phyloP scores from a whole-genome alignment of 2,329 filamentous ascomycete species.

The Sphaerulina populicola region DNA sequence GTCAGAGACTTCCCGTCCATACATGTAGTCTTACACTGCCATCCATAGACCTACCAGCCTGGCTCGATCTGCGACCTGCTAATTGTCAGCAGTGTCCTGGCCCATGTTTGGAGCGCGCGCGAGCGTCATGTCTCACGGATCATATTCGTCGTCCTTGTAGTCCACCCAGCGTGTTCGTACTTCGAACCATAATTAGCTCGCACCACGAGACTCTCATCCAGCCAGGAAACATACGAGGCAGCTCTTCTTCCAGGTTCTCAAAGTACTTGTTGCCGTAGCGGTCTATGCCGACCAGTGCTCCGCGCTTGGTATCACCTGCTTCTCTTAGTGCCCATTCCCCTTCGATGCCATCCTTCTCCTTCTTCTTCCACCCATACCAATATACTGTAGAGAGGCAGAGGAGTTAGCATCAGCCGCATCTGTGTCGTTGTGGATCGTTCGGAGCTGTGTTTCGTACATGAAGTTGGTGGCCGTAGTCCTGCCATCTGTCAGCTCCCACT shows the following conservation, averaged over 20 bases:
- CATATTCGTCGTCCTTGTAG: slow-evolving; percentile 80
- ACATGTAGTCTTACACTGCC: not conserved
- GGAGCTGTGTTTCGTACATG: slow-evolving; percentile 55
- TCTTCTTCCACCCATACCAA: slow-evolving; percentile 24
- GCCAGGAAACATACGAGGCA: slow-evolving; percentile 61
- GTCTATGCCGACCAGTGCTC: slow-evolving; percentile 74
- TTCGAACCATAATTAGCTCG: slow-evolving; percentile 32
- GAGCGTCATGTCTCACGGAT: slow-evolving; percentile 49
- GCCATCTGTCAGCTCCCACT: slow-evolving; percentile 30
- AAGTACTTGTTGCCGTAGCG: slow-evolving; percentile 95
- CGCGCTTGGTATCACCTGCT: slow-evolving; percentile 90
- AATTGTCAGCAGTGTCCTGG: slow-evolving; percentile 33
- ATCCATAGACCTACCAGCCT: slow-evolving; percentile 54
- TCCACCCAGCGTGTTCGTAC: slow-evolving; percentile 97
- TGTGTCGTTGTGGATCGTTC: slow-evolving; percentile 5
- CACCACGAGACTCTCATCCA: slow-evolving; percentile 1
- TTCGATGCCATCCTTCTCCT: not conserved
- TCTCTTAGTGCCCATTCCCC: not conserved
- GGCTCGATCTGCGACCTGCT: slow-evolving; percentile 75
- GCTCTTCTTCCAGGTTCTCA: slow-evolving; percentile 82
- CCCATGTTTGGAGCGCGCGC: not conserved
- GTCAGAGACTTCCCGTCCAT: not conserved
- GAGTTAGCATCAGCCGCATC: slow-evolving; percentile 14
- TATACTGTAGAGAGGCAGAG: slow-evolving; percentile 26
- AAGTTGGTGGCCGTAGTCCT: slow-evolving; percentile 91